A percentile compares a stretch with the other conserved stretches of the same genome.
Conservation (phyloP, 1,284 basidiomycete genomes). For the Athelia psychrophila region DNA sequence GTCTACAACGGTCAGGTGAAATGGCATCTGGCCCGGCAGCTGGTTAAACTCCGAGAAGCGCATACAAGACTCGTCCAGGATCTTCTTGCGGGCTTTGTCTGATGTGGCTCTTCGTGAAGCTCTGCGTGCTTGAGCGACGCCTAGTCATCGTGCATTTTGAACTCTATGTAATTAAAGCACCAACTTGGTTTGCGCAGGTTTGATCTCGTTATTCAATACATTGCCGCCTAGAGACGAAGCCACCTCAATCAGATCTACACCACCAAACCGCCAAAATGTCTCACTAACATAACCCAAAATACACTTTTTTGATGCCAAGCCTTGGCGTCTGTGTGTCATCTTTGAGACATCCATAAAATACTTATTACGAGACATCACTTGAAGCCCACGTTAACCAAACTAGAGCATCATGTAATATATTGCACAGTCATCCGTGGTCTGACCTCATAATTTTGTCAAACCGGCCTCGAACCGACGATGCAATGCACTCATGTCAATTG, state of each 20-base stretch:
- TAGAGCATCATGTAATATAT: too few species aligned
- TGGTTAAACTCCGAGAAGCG: slow-evolving; percentile 8
- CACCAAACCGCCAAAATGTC: too few species aligned
- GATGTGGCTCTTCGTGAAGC: not conserved
- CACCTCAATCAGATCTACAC: slow-evolving; percentile 3
- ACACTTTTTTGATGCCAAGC: too few species aligned
- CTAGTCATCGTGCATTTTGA: not conserved
- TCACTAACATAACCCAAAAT: too few species aligned
- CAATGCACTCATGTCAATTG: too few species aligned
- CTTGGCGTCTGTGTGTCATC: too few species aligned
- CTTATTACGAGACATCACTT: too few species aligned
- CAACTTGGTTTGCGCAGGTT: slow-evolving; percentile 15
- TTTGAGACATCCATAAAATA: too few species aligned
- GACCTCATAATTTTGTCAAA: too few species aligned
- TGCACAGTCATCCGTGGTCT: too few species aligned
- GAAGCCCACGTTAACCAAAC: too few species aligned
- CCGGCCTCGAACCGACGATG: too few species aligned
- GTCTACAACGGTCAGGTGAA: slow-evolving; percentile 9
- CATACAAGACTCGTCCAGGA: slow-evolving; percentile 10
- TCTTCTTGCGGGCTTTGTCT: slow-evolving; percentile 1
- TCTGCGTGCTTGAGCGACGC: not conserved
- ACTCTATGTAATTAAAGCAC: not conserved
- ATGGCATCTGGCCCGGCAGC: slow-evolving; percentile 13
- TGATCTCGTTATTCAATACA: slow-evolving; percentile 2
- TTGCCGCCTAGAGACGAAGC: slow-evolving; percentile 8